Evolutionary conservation across 1,284 basidiomycete genomes (phyloP).

Genomic region (Porogramme epimiltina): DNA sequence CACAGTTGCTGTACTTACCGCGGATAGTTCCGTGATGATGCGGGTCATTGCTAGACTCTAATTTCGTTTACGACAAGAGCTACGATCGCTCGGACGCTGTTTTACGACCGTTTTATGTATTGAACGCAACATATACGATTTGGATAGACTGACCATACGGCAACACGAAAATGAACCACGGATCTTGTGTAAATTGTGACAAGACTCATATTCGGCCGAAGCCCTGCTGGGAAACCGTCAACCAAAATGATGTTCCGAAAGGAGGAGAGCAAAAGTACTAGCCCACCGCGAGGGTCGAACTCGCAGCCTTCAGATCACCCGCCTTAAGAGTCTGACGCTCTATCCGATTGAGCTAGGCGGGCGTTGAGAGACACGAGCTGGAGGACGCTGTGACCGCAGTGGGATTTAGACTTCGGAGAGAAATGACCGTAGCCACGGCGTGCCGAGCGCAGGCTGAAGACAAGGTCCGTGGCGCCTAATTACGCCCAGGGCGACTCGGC

Average conservation of each 20-base stretch:
- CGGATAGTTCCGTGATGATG: constrained; percentile 42
- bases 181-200: no score
- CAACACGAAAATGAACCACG: not conserved
- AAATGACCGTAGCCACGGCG: no score
- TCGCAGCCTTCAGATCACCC: constrained; percentile 80
- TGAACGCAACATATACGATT: constrained; percentile 15
- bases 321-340: constrained; percentile 73
- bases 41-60: constrained; percentile 3
- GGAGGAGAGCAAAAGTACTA: constrained; percentile 40
- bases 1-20: constrained; percentile 70
- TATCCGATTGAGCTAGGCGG: constrained; percentile 87
- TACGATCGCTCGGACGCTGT: constrained; percentile 10
- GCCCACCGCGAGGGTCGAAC: constrained; percentile 91
- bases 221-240: no score
- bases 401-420: no score
- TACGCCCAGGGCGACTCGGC: not conserved
- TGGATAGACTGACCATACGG: constrained; percentile 1
- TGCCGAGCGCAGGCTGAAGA: no score
- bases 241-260: no score
- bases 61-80: constrained; percentile 5
- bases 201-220: no score
- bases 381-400: no score
- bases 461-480: no score
- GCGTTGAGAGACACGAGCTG: constrained; percentile 29
- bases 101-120: constrained; percentile 19